Percentiles rank a stretch among this genome's conserved stretches.
Evolutionary conservation across 441 rosid species (phyloP).

Genomic region (Erysimum cheiri): DNA sequence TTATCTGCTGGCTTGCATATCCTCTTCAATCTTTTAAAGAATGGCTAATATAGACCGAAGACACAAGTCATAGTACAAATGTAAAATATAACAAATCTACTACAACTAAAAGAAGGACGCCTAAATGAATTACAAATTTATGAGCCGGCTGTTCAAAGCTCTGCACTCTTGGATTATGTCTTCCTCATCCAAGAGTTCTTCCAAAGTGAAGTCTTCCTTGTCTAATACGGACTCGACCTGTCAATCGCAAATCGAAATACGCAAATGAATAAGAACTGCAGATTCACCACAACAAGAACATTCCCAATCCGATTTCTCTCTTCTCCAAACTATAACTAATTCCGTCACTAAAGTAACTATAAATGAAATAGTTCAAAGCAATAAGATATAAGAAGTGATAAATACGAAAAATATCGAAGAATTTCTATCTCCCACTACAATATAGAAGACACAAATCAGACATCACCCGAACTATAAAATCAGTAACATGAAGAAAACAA

Average conservation of each 20-base stretch:
- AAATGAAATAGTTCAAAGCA: too few relatives aligned
- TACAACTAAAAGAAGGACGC: conserved; percentile 19
- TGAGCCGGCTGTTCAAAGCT: conserved; percentile 90
- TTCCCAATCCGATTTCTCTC: background rate
- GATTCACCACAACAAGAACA: background rate
- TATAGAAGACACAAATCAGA: background rate
- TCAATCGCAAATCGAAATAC: conserved; percentile 22
- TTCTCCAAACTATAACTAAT: conserved; percentile 5
- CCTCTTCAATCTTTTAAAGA: conserved; percentile 9
- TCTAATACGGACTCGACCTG: conserved; percentile 91
- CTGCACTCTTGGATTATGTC: conserved; percentile 99
- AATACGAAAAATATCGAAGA: background rate
- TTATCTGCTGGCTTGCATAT: conserved; percentile 25
- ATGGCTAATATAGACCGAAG: conserved; percentile 22
- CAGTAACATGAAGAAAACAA: background rate
- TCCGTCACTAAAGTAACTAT: too few relatives aligned
- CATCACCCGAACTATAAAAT: background rate
- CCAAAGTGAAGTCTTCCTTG: conserved; percentile 94
- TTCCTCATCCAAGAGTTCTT: conserved; percentile 95
- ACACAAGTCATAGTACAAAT: conserved; percentile 36
- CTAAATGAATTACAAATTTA: conserved; percentile 76
- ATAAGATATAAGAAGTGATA: too few relatives aligned
- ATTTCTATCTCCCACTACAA: background rate
- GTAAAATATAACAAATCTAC: conserved; percentile 12
- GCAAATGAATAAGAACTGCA: background rate